These are phyloP conservation scores for Leishmania amazonensis DNA, from an alignment of 208 protist species.

Conservation along the genomic window DNA sequence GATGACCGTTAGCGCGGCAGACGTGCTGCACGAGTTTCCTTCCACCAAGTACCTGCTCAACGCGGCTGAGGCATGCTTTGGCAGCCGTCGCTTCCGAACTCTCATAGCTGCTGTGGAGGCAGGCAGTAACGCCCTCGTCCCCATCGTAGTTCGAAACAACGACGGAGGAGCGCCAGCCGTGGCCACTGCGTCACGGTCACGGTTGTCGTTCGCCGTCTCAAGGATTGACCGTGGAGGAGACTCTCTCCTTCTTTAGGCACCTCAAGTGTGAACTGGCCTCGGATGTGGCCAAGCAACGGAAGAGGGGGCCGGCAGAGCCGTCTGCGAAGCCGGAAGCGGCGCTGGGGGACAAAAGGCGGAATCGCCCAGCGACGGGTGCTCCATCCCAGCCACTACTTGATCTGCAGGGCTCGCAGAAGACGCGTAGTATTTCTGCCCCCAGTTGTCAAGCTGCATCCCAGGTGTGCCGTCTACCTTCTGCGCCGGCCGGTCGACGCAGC, in stretches of 20 bases:
- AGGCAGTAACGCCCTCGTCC: neutral
- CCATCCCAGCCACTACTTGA: neutral
- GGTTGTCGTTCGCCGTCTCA: neutral
- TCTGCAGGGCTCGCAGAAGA: neutral
- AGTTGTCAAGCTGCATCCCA: neutral
- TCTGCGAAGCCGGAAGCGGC: neutral
- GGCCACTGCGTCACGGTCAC: neutral
- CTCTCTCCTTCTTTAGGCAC: constrained; percentile 7
- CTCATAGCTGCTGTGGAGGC: constrained; percentile 8
- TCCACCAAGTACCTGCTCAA: constrained; percentile 9
- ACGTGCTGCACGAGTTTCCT: neutral
- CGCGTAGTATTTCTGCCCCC: neutral
- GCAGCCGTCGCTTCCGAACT: constrained; percentile 11
- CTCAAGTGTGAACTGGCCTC: constrained; percentile 13
- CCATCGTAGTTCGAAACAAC: neutral
- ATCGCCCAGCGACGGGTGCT: neutral
- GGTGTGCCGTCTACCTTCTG: neutral
- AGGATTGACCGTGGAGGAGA: constrained; percentile 23
- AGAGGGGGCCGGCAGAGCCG: neutral
- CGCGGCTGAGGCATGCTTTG: constrained; percentile 19
- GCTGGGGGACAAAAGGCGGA: neutral
- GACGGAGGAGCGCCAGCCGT: neutral
- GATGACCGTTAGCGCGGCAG: neutral
- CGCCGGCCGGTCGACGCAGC: neutral
- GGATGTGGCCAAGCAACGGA: neutral